Evolutionary conservation across 257 asterid species (phyloP), one percentile per base, ranked within the genome.

Genomic region (Plantago major): DNA sequence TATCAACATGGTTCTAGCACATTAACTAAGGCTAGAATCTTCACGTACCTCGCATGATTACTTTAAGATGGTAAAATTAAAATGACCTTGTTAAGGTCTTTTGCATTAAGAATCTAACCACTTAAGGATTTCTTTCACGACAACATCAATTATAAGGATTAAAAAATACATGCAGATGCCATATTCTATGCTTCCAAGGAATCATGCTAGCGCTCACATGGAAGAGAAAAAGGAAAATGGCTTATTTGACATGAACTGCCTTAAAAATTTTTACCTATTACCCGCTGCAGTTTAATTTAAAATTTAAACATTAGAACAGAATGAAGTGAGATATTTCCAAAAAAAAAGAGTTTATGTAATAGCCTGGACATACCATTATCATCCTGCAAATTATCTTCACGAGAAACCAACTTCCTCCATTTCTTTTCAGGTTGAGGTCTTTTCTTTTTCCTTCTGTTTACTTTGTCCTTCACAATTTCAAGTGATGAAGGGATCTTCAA

Each of bases 401-500:
- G 78, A 42, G 85, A 74, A 54, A 80, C 76, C 74, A 68, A 28
- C 74, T 58, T 87, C 71, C 79, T 87, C 97, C 97, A 87, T 67
- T 70, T 85, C 78, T 79, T 89, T 76, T 79, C 78, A 62, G 97
- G 97, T 61, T 81, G 85, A 53, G 97, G 95, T 69, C 99, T 78
- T 79, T 75, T 82, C 78, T 73, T 89, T 89, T 75, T 89, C 67
- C 79, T 81, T 56, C 62, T 82, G 56, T 42, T 42, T 45, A 62
- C 77, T 62, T 76, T 76, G 18, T 69, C 82, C 69, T 73, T 77
- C 63, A 69, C 81, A 43, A 78, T 42, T 30, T 78, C 82, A 50
- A 67, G 74, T 55, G 85, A 80, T 9, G 42, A 77, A 61, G 85
- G 77, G 73, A 77, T 73, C 82, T 78, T 87, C 55, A 87, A 62